Base-by-base conservation (phyloP, 768 basidiomycete genomes). In the Boletus edulis region DNA sequence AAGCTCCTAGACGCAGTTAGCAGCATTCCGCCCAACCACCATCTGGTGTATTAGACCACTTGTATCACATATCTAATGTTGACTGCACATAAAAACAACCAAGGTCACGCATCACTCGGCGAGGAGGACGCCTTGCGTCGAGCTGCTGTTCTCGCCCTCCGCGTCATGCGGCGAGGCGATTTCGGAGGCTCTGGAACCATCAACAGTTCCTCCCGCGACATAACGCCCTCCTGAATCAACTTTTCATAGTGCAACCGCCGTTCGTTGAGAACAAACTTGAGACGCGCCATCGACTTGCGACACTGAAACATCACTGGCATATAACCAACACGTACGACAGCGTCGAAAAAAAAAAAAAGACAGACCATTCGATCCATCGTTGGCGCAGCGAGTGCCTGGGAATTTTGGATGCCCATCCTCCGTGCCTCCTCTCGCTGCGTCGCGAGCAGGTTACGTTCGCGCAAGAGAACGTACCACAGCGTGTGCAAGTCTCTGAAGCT, bases 221-320 rank as follows among this genome's bases (percentile, higher is more conserved):
- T 52, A 11, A 44, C 49, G 0, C 68, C 68, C 40, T 65, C 62
- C 38, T 46, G 44, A 24, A 45, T 39, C 4, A 73, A 22, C 37
- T 72, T 69, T 35, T 90, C 83, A 57, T 93, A 89, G 10, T 91
- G 92, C 22, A 92, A 69, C 43, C 94, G 81, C 35, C 97, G 86
- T 67, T 98, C 95, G 66, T 93, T 93, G 46, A 98, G 76, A 20
- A 98, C 85, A 55, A 82, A 85, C 71, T 98, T 98, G 71, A 98
- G 93, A 18, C 92, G 85, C n/a, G 91, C 93, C 94, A 97, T 96
- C 18, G 91, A 87, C 77, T 94, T 96, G 20, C 90, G 88, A 72
- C 86, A 87, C 94, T 97, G 59, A 29, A 11, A 47, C 18, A 14
- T n/a, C 31, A 51, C 50, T 4, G 5, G 45, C 49, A 24, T 56